Evolutionary conservation across 805 yeast genomes (phyloP), one percentile per base, ranked within the genome.

Genomic region (Candida tallmaniae): DNA sequence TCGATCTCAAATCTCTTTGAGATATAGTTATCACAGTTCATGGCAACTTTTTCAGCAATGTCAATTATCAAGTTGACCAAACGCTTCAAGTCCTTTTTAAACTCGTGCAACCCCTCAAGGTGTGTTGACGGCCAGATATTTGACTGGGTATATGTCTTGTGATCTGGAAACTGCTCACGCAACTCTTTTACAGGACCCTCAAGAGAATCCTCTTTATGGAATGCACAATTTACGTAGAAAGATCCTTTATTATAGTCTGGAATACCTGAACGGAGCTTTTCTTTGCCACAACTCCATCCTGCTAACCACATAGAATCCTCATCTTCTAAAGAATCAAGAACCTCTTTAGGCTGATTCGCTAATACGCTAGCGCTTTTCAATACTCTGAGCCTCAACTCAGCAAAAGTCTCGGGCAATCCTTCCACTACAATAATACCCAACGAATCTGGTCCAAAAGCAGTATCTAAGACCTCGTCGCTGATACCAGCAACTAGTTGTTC

Each of bases 251-350:
- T 56, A 19, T 44, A 47, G 45, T 77, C 82, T 2, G 73, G 73
- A 26, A 54, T 40, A 2, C 74, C 75, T 5, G 36, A 34, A 1
- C 61, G 61, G 23, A 77, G 58, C 22, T 52, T 63, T 44, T 77
- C 83, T 34, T 66, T 70, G 0, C 82, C 82, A 16, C 74, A 51
- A 6, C 81, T 75, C 82, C 82, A 77, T 1, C 82, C 83, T 1
- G 73, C 70, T 6, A 74, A 54, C 72, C 76, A 77, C 41, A 52
- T 56, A 0, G 76, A 66, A 33, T 73, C 76, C 12, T 69, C 70
- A 16, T 57, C 58, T 44, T 75, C 80, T 34, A 76, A 55, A 12
- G 42, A 29, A 3, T 46, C 49, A 23, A 76, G 53, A 7, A 52
- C 50, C 2, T 47, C 47, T 6, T 34, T 35, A 1, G 73, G 62